phyloP scores from a whole-genome alignment of 2,329 filamentous ascomycete genomes.

The Karstenula rhodostoma region DNA sequence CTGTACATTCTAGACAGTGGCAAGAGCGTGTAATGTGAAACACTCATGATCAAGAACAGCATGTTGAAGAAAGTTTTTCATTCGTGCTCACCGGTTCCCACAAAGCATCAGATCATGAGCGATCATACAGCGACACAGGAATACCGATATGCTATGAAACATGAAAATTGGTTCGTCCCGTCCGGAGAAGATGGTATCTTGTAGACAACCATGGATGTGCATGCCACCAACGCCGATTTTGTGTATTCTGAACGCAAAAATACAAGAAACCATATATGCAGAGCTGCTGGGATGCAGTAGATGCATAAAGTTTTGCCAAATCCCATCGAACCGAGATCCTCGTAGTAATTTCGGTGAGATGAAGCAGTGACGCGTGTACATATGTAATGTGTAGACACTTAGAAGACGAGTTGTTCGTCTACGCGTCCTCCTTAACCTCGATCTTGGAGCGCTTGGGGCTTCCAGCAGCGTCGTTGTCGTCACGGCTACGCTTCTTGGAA shows the following conservation, averaged over 20 bases:
- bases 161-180: background rate
- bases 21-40: background rate
- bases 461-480: slow-evolving; percentile 35
- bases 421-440: slow-evolving; percentile 46
- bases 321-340: background rate
- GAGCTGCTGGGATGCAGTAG: background rate
- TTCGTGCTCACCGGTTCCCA: slow-evolving; percentile 1
- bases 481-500: slow-evolving; percentile 46
- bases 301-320: background rate
- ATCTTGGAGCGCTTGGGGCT: slow-evolving; percentile 45
- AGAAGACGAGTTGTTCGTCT: slow-evolving; percentile 51
- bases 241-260: slow-evolving; percentile 3
- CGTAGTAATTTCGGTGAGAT: background rate
- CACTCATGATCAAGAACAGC: background rate
- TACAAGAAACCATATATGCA: background rate
- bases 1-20: background rate
- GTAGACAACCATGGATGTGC: slow-evolving; percentile 10
- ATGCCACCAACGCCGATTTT: slow-evolving; percentile 11
- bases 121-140: slow-evolving; percentile 13
- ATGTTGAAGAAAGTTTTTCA: background rate
- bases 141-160: slow-evolving; percentile 9
- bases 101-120: slow-evolving; percentile 11
- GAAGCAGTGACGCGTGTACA: background rate
- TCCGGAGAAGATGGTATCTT: slow-evolving; percentile 13
- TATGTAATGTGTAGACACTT: slow-evolving; percentile 55